phyloP scores from a whole-genome alignment of 1,284 basidiomycete species.

The Sanghuangporus sanghuang region DNA sequence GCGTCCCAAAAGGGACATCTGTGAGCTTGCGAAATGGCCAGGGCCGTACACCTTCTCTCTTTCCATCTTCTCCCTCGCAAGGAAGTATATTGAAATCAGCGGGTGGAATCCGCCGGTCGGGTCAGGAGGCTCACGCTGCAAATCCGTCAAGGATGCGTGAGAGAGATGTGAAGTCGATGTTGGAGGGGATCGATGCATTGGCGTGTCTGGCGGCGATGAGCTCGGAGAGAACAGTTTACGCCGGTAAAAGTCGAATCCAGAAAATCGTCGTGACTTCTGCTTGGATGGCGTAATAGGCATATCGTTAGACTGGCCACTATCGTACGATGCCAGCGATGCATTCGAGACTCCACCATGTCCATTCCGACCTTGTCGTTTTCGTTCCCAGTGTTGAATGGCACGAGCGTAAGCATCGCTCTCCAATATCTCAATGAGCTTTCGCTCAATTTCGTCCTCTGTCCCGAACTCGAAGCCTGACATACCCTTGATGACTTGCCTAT shows the following conservation, averaged over 20 bases:
- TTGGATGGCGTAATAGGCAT: constrained; percentile 43
- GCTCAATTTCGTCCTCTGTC: constrained; percentile 79
- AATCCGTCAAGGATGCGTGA: constrained; percentile 40
- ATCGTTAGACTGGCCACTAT: constrained; percentile 28
- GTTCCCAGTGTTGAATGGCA: constrained; percentile 76
- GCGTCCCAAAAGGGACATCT: constrained; percentile 43
- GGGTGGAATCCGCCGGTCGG: constrained; percentile 94
- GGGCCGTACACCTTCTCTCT: constrained; percentile 90
- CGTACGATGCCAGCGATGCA: constrained; percentile 65
- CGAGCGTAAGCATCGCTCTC: constrained; percentile 75
- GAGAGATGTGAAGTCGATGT: constrained; percentile 49
- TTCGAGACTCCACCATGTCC: constrained; percentile 48
- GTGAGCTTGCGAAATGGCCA: constrained; percentile 91
- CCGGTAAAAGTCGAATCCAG: constrained; percentile 93
- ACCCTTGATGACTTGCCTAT: constrained; percentile 78
- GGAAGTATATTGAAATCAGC: constrained; percentile 93
- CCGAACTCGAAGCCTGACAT: constrained; percentile 99
- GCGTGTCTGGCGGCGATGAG: constrained; percentile 51
- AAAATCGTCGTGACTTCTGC: constrained; percentile 60
- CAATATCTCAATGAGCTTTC: constrained; percentile 68
- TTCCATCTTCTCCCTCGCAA: constrained; percentile 93
- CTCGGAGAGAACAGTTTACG: constrained; percentile 80
- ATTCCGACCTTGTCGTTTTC: constrained; percentile 50
- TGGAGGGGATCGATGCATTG: constrained; percentile 42
- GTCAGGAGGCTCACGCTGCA: constrained; percentile 55